Percentiles rank a stretch among this genome's conserved stretches.
Conservation (phyloP, 2,329 filamentous ascomycete genomes). For the Lasiodiplodia theobromae region DNA sequence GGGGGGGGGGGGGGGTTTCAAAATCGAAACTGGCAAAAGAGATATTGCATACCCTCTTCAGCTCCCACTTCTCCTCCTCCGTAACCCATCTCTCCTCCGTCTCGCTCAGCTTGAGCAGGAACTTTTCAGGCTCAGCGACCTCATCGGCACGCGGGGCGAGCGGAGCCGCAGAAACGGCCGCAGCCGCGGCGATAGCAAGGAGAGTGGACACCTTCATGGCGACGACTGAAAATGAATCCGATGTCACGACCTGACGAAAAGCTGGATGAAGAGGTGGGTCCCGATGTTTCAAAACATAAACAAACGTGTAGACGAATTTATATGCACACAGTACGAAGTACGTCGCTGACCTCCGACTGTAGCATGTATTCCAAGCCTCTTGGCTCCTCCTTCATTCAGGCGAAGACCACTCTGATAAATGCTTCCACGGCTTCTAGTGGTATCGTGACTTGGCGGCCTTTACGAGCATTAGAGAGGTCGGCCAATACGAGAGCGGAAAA, state of each 20-base stretch:
- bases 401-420: conserved; percentile 5
- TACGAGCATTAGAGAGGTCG: not conserved
- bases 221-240: not conserved
- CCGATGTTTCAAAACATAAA: not conserved
- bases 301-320: conserved; percentile 4
- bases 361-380: conserved; percentile 11
- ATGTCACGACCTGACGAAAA: not conserved
- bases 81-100: conserved; percentile 25
- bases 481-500: conserved; percentile 5
- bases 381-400: conserved; percentile 25
- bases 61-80: conserved; percentile 21
- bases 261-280: not conserved
- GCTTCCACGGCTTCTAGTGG: conserved; percentile 12
- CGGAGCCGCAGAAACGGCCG: conserved; percentile 21
- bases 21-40: not conserved
- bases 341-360: conserved; percentile 21
- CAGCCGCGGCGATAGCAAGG: conserved; percentile 10
- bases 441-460: conserved; percentile 15
- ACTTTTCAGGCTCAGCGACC: conserved; percentile 14
- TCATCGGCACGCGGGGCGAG: conserved; percentile 16
- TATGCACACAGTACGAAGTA: not conserved
- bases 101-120: conserved; percentile 16
- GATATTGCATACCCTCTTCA: conserved; percentile 8
- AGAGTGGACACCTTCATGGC: conserved; percentile 23
- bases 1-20: too few species aligned